Conservation (phyloP, 176 grass and related monocot species). For the Poa pratensis region DNA sequence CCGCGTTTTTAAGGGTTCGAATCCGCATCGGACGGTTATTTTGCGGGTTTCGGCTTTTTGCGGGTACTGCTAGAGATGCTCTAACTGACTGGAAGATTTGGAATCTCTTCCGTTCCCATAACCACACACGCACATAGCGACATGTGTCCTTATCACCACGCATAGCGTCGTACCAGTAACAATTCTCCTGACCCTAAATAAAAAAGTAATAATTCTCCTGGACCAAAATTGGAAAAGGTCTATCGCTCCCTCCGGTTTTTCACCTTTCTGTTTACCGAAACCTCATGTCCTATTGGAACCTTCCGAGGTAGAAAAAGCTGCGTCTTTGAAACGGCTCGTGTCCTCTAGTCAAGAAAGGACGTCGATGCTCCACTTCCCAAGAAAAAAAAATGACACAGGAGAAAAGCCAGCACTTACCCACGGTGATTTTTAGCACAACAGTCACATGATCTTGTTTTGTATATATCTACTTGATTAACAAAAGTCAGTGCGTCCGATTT, state of each 20-base stretch:
- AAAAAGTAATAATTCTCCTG: background rate
- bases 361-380: background rate
- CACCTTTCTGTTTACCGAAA: conserved; percentile 34
- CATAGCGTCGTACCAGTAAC: background rate
- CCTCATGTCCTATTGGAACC: conserved; percentile 36
- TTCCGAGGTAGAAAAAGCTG: conserved; percentile 38
- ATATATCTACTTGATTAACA: background rate
- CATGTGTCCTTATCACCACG: background rate
- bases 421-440: background rate
- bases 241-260: background rate
- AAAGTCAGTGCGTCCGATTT: background rate
- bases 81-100: background rate
- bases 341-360: conserved; percentile 37
- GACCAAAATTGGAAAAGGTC: conserved; percentile 14
- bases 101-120: background rate
- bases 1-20: too few species aligned
- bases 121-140: background rate
- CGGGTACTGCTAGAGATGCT: too few species aligned
- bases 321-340: conserved; percentile 38
- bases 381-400: background rate
- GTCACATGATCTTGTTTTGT: background rate
- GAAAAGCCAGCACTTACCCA: background rate
- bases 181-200: background rate
- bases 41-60: too few species aligned
- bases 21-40: too few species aligned